Evolutionary conservation across 2,329 filamentous ascomycete genomes (phyloP), one percentile per base, ranked within the genome.

Genomic region (Dactylellina cionopaga): DNA sequence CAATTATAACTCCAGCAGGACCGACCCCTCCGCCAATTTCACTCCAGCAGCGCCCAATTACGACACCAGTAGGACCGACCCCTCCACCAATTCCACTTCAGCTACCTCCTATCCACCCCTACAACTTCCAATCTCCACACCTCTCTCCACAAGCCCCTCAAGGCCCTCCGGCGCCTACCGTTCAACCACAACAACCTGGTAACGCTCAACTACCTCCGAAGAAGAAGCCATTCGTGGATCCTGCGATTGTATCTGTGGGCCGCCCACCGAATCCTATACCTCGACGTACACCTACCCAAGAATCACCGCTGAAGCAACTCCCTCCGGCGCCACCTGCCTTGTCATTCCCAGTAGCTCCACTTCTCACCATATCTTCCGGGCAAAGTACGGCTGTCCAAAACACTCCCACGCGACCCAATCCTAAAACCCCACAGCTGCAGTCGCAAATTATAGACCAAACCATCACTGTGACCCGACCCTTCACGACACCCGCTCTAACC

Each of bases 231-330:
- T 76, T 77, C 37, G 63, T 76, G 10, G 76, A 77, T 43, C 76
- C 76, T 13, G 76, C 76, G 29, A 77, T 78, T 60, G 63, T 77
- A 47, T 77, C 76, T 35, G 76, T 78, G 31, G 68, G 68, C 19
- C 59, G 68, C 13, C 68, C 74, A 55, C 10, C 68, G 59, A 35
- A 69, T 68, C 39, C 69, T 60, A 31, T 47, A 39, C 56, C 39
- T 58, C 63, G 11, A 54, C 54, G 29, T 35, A 51, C 33, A 19
- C 65, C 27, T 17, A 66, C 47, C 35, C 27, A 39, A 39, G 19
- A 66, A 44, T 59, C 52, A 22, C 46, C 47, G 15, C 10, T 55
- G 7, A 51, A 49, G 58, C 49, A 25, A 24, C 62, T 66, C 2
- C 62, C 68, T 64, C 64, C 33, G 41, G 51, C 27, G 47, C 59